Percentiles rank a stretch among this genome's conserved stretches.
Evolutionary conservation across 202 grass and related monocot genomes (phyloP).

Genomic region (Elaeis oleifera): DNA sequence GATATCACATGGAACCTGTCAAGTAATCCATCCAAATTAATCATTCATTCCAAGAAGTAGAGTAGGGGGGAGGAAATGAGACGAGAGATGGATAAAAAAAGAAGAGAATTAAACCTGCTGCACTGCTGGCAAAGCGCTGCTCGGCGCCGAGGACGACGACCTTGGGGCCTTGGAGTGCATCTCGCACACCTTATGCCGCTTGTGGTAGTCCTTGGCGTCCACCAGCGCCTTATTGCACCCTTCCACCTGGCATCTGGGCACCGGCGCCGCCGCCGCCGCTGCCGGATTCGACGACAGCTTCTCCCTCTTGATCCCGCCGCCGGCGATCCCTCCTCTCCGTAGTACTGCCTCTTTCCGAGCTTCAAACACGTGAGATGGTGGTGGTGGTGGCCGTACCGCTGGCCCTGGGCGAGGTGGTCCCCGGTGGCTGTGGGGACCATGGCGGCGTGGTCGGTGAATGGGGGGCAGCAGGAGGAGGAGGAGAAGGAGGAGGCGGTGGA

Average conservation of each 20-base stretch:
- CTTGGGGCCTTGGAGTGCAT: constrained; percentile 67
- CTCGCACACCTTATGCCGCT: constrained; percentile 82
- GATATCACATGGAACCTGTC: constrained; percentile 75
- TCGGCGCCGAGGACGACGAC: constrained; percentile 68
- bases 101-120: constrained; percentile 43
- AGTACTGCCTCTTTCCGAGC: constrained; percentile 61
- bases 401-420: background rate
- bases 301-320: background rate
- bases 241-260: constrained; percentile 73
- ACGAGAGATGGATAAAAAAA: background rate
- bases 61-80: background rate
- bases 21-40: background rate
- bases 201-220: constrained; percentile 76
- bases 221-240: constrained; percentile 48
- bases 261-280: background rate
- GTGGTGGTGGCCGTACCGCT: background rate
- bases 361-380: constrained; percentile 52
- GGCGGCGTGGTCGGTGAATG: constrained; percentile 1
- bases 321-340: constrained; percentile 7
- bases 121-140: constrained; percentile 96
- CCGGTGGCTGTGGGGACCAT: background rate
- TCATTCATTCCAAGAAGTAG: background rate
- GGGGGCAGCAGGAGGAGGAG: constrained; percentile 19
- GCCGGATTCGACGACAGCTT: background rate
- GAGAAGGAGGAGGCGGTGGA: background rate